Evolutionary conservation across 768 basidiomycete genomes (phyloP), one percentile per base, ranked within the genome.

Genomic region (Rhodotorula babjevae): DNA sequence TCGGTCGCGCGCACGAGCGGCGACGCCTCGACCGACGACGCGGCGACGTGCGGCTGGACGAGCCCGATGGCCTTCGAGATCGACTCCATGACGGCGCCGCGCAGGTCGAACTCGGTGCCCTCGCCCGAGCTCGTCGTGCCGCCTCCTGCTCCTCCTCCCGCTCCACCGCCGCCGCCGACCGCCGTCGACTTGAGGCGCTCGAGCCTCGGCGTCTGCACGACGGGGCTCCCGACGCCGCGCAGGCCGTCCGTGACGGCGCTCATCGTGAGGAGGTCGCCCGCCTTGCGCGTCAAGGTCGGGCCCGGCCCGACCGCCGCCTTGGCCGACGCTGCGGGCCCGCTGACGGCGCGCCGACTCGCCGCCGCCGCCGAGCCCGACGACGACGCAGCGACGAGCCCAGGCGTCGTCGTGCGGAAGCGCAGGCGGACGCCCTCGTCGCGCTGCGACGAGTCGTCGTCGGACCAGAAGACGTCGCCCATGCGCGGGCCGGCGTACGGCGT

Each of bases 1-100:
- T 62, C 57, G 44, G 59, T 55, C 29, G 77, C 66, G 0, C 80
- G 79, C 18, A 82, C 78, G n/a, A 78, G 75, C 5, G 83, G 83
- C 11, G 80, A 81, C 0, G 80, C 81, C 29, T 80, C 70, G 0
- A 75, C 80, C 8, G 81, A 75, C 1, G 69, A 67, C 0, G 73
- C 58, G 6, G 71, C 76, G n/a, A 66, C 56, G 61, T 92, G 88
- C 8, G 93, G 91, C 74, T 96, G 94, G 33, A 92, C 83, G 21
- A 99, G 84, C 8, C 96, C 96, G 69, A 99, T 98, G 4, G 93
- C 95, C 80, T 95, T 94, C 2, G 95, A 93, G 71, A 99, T 94
- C 80, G 92, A 95, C 1, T 90, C 90, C 92, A 98, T 93, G 46
- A 99, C 94, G 76, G 92, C 93, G 76, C 93, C 92, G 49, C 92